Evolutionary conservation across 2,329 filamentous ascomycete genomes (phyloP).

Genomic region (Helotiales sp.): DNA sequence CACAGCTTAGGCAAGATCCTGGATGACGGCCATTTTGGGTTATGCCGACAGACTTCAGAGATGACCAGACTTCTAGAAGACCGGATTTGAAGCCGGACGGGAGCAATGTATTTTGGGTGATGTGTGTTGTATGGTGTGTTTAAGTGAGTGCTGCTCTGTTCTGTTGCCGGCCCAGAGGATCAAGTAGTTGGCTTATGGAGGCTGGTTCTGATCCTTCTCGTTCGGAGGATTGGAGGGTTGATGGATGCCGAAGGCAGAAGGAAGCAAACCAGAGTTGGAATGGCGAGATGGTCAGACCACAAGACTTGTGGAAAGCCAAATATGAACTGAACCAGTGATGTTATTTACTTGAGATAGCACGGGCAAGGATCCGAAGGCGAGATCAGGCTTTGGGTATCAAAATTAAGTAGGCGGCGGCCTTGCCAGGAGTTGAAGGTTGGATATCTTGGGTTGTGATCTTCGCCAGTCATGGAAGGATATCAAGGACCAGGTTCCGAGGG

Average conservation of each 20-base stretch:
- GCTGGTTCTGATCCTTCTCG: background rate
- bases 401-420: too few species aligned
- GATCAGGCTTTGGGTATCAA: background rate
- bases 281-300: background rate
- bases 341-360: background rate
- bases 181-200: background rate
- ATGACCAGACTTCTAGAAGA: background rate
- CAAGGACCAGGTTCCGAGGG: background rate
- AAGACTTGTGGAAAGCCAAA: background rate
- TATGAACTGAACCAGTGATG: background rate
- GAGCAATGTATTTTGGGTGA: background rate
- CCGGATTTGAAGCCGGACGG: background rate
- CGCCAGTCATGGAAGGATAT: background rate
- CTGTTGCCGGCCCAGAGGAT: background rate
- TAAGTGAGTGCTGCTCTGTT: background rate
- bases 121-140: too few species aligned
- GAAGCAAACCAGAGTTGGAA: background rate
- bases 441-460: background rate
- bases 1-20: constrained; percentile 8
- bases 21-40: background rate
- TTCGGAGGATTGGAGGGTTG: background rate
- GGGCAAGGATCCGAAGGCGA: background rate
- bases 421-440: background rate
- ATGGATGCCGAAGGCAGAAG: background rate
- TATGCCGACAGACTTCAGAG: constrained; percentile 10